These are phyloP conservation scores for Paramecium sonneborni DNA, from an alignment of 73 alveolate genomes.

Conservation along the genomic window DNA sequence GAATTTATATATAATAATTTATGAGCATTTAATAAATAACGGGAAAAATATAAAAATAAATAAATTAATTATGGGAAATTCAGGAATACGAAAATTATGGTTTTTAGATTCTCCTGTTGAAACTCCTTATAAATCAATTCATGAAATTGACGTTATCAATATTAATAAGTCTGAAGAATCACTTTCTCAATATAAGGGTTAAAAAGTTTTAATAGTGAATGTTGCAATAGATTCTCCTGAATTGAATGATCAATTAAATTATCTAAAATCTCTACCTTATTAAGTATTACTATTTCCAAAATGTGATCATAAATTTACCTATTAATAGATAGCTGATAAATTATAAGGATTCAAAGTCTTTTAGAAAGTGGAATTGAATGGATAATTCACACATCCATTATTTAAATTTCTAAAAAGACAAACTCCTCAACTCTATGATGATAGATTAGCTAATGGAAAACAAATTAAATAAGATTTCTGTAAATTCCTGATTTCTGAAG, in stretches of 20 bases:
- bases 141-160: conserved; percentile 51
- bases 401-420: conserved; percentile 58
- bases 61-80: conserved; percentile 60
- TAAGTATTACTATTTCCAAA: conserved; percentile 53
- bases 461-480: conserved; percentile 54
- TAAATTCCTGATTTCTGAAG: conserved; percentile 36
- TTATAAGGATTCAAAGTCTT: conserved; percentile 53
- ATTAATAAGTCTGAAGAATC: conserved; percentile 50
- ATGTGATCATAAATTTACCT: conserved; percentile 40
- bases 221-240: conserved; percentile 42
- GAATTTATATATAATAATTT: not conserved
- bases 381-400: conserved; percentile 58
- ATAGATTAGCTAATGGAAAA: not conserved
- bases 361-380: conserved; percentile 66
- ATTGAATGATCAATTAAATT: conserved; percentile 20
- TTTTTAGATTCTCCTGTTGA: conserved; percentile 54
- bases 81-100: conserved; percentile 62
- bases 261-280: not conserved
- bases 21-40: not conserved
- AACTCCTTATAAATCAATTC: conserved; percentile 38
- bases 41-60: not conserved
- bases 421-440: conserved; percentile 43
- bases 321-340: conserved; percentile 12
- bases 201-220: conserved; percentile 43
- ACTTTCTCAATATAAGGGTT: conserved; percentile 21